Evolutionary conservation across 202 grass and related monocot species (phyloP).

Genomic region (Zizania palustris): DNA sequence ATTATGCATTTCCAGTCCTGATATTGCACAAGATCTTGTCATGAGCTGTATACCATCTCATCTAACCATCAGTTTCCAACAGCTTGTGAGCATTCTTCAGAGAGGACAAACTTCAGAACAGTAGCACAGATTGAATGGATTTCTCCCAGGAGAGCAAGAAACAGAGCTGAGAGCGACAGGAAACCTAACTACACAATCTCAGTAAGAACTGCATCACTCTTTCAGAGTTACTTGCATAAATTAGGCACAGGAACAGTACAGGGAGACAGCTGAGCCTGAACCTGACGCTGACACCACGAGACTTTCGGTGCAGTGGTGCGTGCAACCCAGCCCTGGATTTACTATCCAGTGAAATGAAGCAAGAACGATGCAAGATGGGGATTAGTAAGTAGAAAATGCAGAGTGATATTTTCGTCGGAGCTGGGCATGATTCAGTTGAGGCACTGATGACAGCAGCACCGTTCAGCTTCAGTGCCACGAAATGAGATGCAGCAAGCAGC

Average conservation of each 20-base stretch:
- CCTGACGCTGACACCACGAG: constrained; percentile 32
- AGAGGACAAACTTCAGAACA: constrained; percentile 12
- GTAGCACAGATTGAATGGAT: constrained; percentile 6
- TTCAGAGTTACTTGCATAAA: constrained; percentile 12
- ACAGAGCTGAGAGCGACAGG: constrained; percentile 24
- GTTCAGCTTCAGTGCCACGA: not conserved
- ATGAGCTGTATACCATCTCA: constrained; percentile 42
- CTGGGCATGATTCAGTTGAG: constrained; percentile 30
- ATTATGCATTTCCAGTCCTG: not conserved
- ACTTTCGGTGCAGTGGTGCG: constrained; percentile 14
- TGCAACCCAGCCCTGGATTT: too few species aligned
- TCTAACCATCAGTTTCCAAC: constrained; percentile 32
- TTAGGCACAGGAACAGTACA: constrained; percentile 21
- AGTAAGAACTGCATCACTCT: not conserved
- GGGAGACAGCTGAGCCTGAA: constrained; percentile 13
- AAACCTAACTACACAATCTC: constrained; percentile 31
- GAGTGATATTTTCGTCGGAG: constrained; percentile 6
- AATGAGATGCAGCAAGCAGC: constrained; percentile 52
- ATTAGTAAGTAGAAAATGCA: not conserved
- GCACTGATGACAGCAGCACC: constrained; percentile 21
- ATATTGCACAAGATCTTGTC: constrained; percentile 23
- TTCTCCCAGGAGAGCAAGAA: constrained; percentile 3
- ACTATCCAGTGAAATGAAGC: too few species aligned
- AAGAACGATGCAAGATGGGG: too few species aligned
- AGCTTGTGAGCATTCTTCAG: constrained; percentile 3